Evolutionary conservation across 768 basidiomycete species (phyloP).

Genomic region (Albatrellus ellisii): DNA sequence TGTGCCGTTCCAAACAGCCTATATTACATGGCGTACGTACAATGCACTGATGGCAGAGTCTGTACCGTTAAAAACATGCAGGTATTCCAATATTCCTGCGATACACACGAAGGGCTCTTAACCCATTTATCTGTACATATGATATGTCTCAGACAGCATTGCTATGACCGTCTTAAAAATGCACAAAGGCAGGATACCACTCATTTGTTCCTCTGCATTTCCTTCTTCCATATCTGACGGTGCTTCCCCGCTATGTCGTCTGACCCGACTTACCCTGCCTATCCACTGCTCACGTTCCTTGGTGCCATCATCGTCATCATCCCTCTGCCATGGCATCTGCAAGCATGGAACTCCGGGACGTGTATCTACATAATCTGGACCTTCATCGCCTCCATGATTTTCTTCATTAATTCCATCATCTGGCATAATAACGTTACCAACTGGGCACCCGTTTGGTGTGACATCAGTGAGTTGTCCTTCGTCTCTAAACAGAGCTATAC

Average conservation of each 20-base stretch:
- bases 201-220: neutral
- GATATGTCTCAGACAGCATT: neutral
- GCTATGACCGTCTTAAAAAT: neutral
- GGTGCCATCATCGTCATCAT: slow-evolving; percentile 6
- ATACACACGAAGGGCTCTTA: too few relatives aligned
- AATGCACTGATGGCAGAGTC: too few relatives aligned
- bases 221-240: neutral
- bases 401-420: slow-evolving; percentile 33
- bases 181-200: neutral
- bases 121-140: neutral
- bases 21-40: too few relatives aligned
- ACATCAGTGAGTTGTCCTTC: slow-evolving; percentile 31
- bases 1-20: too few relatives aligned
- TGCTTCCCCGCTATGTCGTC: neutral
- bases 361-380: neutral
- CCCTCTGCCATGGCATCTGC: neutral
- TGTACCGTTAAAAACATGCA: too few relatives aligned
- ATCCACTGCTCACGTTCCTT: slow-evolving; percentile 26
- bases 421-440: slow-evolving; percentile 48
- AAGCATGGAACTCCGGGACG: neutral
- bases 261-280: slow-evolving; percentile 20
- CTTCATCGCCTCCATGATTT: neutral
- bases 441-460: slow-evolving; percentile 35
- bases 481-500: too few relatives aligned
- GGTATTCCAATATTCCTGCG: too few relatives aligned